Conservation (phyloP, 2,329 filamentous ascomycete species). For the Penicillium sp. region DNA sequence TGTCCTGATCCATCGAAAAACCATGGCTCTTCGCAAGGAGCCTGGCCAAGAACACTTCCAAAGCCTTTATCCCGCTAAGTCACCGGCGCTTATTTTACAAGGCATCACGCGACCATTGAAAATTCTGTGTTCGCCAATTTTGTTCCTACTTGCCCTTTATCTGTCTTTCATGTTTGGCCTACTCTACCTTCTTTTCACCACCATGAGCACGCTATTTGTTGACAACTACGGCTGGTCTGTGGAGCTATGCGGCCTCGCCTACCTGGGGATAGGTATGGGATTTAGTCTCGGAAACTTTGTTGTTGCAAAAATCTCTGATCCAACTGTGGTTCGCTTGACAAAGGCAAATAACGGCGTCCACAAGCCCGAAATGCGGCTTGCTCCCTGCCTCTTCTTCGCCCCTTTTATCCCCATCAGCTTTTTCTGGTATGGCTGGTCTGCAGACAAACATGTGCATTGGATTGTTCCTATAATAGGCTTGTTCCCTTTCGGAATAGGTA, state of each 20-base stretch:
- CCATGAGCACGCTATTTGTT: constrained; percentile 57
- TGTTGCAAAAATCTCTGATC: background rate
- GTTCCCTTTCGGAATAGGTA: constrained; percentile 40
- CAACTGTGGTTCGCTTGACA: background rate
- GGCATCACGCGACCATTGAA: too few species aligned
- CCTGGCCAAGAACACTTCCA: too few species aligned
- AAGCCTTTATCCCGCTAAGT: too few species aligned
- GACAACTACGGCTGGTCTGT: constrained; percentile 50
- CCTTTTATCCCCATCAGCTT: constrained; percentile 51
- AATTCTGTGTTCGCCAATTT: constrained; percentile 33
- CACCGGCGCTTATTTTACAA: constrained; percentile 45
- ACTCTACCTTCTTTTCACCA: constrained; percentile 60
- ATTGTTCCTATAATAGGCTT: constrained; percentile 52
- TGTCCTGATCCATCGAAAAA: background rate
- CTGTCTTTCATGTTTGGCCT: constrained; percentile 57
- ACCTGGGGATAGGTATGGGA: constrained; percentile 60
- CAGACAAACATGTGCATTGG: constrained; percentile 44
- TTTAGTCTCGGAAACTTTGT: constrained; percentile 49
- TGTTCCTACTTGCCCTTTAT: constrained; percentile 54
- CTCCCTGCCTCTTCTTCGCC: constrained; percentile 53
- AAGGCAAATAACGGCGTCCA: background rate
- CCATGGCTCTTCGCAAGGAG: too few species aligned
- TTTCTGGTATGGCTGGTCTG: constrained; percentile 55
- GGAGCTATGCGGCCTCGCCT: constrained; percentile 57
- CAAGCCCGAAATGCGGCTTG: constrained; percentile 59